Conservation (phyloP, 371 early-diverging fungal genomes). For the Haplosporangium sp. region DNA sequence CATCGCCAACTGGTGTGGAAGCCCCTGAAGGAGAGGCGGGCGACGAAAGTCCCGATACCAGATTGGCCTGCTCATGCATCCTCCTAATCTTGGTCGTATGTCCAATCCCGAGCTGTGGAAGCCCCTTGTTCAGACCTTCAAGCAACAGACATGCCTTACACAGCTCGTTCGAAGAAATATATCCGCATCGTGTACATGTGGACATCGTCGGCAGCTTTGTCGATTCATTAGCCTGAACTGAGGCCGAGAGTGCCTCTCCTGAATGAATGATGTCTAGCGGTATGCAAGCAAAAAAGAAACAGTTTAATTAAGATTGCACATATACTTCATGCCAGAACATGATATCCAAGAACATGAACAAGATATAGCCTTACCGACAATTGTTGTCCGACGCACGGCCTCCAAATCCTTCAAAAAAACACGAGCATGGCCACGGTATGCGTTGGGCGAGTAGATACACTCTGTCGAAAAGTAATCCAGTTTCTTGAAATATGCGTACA, state of each 20-base stretch:
- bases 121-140: constrained; percentile 92
- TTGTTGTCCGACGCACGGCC: constrained; percentile 89
- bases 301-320: neutral
- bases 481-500: constrained; percentile 99
- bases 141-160: constrained; percentile 96
- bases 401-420: constrained; percentile 98
- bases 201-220: constrained; percentile 58
- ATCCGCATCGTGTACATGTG: constrained; percentile 92
- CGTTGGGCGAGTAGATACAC: constrained; percentile 99
- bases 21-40: neutral
- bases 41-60: constrained; percentile 14
- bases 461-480: constrained; percentile 99
- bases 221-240: constrained; percentile 75
- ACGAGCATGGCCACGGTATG: constrained; percentile 98
- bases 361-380: constrained; percentile 74
- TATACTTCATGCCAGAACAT: neutral
- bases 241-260: constrained; percentile 90
- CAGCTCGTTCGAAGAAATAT: constrained; percentile 89
- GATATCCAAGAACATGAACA: neutral
- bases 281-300: neutral
- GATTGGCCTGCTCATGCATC: constrained; percentile 29
- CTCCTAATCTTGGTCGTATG: constrained; percentile 49
- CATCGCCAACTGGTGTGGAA: neutral
- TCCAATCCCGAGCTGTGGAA: constrained; percentile 71
- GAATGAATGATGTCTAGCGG: constrained; percentile 89